Conservation (phyloP, 192 early-diverging fungal genomes). For the Entophlyctis helioformis region DNA sequence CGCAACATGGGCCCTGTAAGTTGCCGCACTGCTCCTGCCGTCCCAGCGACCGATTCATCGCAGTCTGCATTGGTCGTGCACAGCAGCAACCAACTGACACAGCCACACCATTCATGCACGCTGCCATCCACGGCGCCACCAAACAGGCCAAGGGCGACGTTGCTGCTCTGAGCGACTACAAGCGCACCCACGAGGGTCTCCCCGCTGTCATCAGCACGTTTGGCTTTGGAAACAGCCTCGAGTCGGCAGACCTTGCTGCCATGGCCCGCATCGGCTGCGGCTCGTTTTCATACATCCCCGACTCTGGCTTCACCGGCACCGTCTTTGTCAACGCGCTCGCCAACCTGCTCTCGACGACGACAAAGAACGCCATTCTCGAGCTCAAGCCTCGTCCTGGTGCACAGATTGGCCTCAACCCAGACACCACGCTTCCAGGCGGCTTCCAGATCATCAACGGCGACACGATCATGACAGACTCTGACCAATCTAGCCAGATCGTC, state of each 20-base stretch:
- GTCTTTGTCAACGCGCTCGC: constrained; percentile 15
- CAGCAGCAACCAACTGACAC: no score
- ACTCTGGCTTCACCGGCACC: constrained; percentile 21
- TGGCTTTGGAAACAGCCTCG: constrained; percentile 23
- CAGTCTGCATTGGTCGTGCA: no score
- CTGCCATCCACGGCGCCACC: constrained; percentile 5
- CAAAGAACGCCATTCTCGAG: constrained; percentile 1
- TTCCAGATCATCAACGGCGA: background rate
- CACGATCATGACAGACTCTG: no score
- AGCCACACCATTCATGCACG: no score
- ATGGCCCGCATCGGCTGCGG: constrained; percentile 12
- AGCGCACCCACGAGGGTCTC: constrained; percentile 1
- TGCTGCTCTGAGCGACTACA: constrained; percentile 8
- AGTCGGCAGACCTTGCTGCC: constrained; percentile 5
- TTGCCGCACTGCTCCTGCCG: no score
- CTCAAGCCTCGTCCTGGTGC: constrained; percentile 2
- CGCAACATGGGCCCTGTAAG: background rate
- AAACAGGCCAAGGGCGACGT: constrained; percentile 17
- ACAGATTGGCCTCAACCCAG: constrained; percentile 1
- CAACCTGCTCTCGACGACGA: constrained; percentile 1
- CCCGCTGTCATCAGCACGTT: constrained; percentile 18
- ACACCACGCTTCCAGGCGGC: background rate
- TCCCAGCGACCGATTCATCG: no score
- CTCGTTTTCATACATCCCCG: constrained; percentile 19
- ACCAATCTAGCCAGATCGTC: background rate